phyloP scores from a whole-genome alignment of 2,329 filamentous ascomycete species.

The Fusarium sacchari region DNA sequence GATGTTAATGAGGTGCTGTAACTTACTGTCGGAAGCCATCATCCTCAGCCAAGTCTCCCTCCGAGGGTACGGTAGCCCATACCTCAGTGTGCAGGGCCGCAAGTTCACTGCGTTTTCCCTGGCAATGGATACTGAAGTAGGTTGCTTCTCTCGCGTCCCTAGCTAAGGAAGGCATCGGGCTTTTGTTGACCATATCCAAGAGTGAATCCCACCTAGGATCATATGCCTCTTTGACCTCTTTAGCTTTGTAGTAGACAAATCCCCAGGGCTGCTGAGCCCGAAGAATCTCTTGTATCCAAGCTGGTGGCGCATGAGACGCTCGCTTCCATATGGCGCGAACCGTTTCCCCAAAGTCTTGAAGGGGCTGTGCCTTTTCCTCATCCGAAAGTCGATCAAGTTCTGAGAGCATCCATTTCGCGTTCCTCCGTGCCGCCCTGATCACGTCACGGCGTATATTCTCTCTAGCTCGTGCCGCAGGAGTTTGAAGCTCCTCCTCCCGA shows the following conservation, averaged over 20 bases:
- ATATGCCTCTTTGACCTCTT: neutral
- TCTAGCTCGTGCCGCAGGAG: neutral
- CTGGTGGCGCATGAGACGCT: neutral
- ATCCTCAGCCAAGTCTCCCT: neutral
- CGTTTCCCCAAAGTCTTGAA: neutral
- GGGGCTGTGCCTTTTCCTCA: neutral
- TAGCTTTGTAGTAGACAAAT: neutral
- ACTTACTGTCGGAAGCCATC: neutral
- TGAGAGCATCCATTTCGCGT: neutral
- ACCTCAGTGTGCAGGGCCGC: neutral
- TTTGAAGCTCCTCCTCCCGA: neutral
- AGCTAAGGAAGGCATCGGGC: neutral
- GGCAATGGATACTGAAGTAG: neutral
- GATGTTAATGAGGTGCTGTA: accelerated
- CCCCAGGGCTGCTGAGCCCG: neutral
- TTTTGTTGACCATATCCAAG: neutral
- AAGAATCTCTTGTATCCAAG: neutral
- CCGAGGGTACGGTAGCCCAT: accelerated
- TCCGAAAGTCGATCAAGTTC: neutral
- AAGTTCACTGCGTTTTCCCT: neutral
- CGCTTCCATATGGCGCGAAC: neutral
- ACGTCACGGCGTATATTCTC: neutral
- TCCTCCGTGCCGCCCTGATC: neutral
- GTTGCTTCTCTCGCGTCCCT: neutral
- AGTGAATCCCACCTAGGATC: neutral